A percentile compares a stretch with the other conserved stretches of the same genome.
phyloP scores from a whole-genome alignment of 352 stramenopile genomes.

The Phytophthora multivora region DNA sequence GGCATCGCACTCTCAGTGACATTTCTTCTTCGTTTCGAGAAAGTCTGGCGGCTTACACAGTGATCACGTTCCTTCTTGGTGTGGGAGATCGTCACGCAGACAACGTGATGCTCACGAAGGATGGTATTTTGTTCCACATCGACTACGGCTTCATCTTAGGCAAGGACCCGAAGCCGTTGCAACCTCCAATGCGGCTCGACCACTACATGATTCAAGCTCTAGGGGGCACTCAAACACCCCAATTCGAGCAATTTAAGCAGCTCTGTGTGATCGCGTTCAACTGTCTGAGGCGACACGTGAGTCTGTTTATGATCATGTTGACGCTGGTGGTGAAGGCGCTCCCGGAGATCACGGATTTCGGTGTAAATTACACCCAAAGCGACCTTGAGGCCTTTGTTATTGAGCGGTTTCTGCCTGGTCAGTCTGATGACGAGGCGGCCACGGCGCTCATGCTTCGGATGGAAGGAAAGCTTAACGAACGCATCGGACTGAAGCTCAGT shows the following conservation, averaged over 20 bases:
- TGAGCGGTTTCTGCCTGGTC: slow-evolving; percentile 80
- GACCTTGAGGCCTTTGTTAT: slow-evolving; percentile 86
- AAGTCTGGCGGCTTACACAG: slow-evolving; percentile 97
- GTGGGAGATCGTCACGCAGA: slow-evolving; percentile 99
- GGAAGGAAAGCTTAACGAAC: slow-evolving; percentile 88
- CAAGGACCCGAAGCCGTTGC: slow-evolving; percentile 97
- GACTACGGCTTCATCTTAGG: slow-evolving; percentile 99
- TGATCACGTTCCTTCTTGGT: slow-evolving; percentile 99
- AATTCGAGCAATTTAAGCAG: slow-evolving; percentile 89
- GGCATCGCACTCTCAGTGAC: slow-evolving; percentile 83
- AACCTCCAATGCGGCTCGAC: slow-evolving; percentile 97
- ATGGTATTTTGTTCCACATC: slow-evolving; percentile 99
- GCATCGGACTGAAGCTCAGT: slow-evolving; percentile 84
- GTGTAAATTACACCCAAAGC: slow-evolving; percentile 83
- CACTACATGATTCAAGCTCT: slow-evolving; percentile 91
- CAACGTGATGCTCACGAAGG: slow-evolving; percentile 98
- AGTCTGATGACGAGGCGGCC: slow-evolving; percentile 82
- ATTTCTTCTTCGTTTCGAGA: slow-evolving; percentile 87
- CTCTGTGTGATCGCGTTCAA: slow-evolving; percentile 90
- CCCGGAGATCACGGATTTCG: slow-evolving; percentile 87
- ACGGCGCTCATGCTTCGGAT: slow-evolving; percentile 83
- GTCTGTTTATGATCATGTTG: slow-evolving; percentile 88
- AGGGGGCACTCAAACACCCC: slow-evolving; percentile 72
- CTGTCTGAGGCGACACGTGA: slow-evolving; percentile 84
- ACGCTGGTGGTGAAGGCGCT: slow-evolving; percentile 82